Conservation (phyloP, 768 basidiomycete species). For the Tephrocybe sp. region DNA sequence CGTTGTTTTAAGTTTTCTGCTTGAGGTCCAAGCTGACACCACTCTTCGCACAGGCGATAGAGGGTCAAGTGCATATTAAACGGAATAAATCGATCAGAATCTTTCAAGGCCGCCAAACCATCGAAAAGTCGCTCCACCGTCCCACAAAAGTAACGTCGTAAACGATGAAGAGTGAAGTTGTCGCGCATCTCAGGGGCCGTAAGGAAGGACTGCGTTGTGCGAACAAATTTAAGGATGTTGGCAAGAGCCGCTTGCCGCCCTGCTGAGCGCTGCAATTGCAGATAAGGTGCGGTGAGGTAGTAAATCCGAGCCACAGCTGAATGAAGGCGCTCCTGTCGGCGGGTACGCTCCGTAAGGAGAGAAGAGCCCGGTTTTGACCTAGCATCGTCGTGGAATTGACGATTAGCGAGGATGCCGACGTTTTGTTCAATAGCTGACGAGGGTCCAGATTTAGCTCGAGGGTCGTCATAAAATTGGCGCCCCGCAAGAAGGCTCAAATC, state of each 20-base stretch:
- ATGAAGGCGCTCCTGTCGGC: constrained; percentile 75
- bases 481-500: constrained; percentile 78
- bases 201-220: constrained; percentile 79
- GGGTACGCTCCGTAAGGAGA: constrained; percentile 50
- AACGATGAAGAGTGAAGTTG: constrained; percentile 70
- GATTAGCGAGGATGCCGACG: constrained; percentile 35
- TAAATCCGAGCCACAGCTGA: constrained; percentile 90
- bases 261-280: constrained; percentile 67
- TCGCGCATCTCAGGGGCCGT: constrained; percentile 68
- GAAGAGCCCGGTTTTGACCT: constrained; percentile 45
- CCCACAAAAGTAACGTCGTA: constrained; percentile 90
- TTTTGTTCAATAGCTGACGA: constrained; percentile 34
- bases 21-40: constrained; percentile 85
- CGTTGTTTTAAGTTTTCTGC: constrained; percentile 71
- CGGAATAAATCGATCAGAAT: constrained; percentile 75
- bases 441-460: constrained; percentile 40
- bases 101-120: constrained; percentile 63
- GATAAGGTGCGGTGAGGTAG: constrained; percentile 73
- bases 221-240: constrained; percentile 83
- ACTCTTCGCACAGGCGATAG: constrained; percentile 87
- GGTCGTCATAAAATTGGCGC: constrained; percentile 82
- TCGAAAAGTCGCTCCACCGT: constrained; percentile 86
- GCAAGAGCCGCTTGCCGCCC: constrained; percentile 71
- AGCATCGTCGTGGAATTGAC: constrained; percentile 66
- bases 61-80: constrained; percentile 72